Base-by-base conservation (phyloP, 805 yeast species). In the Helenozyma baotianmanensis region DNA sequence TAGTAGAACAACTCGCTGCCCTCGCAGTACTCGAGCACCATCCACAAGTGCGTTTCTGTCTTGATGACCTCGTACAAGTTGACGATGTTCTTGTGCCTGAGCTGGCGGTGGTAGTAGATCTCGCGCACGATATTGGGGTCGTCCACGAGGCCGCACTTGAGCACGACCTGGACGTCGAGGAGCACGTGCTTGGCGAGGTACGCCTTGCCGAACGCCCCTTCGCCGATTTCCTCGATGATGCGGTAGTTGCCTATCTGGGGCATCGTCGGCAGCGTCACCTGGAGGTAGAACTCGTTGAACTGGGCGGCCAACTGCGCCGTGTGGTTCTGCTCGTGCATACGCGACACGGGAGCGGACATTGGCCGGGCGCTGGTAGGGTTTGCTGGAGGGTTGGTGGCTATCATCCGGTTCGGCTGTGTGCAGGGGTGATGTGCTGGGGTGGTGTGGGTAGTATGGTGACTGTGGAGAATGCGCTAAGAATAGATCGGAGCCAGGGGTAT, bases 151-250 rank as follows among this genome's bases (percentile, higher is more conserved):
- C 95, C 90, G 25, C 87, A 82, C 50, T 90, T 90, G 40, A 92
- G 59, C 12, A 92, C 97, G 3, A 90, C 76, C 39, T 57, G 80
- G n/a, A 77, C 68, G 34, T 78, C 78, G 9, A 95, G 73, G 28
- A 88, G 66, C 32, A 72, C 71, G 50, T 90, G 97, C 23, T 68
- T 67, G 2, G 96, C 97, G 19, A 90, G 62, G 54, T 82, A 92
- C 1, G 88, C 95, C 51, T 83, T 84, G 7, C 97, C 97, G 68
- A 88, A 90, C 3, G 95, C 74, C 8, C 97, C 97, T 48, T 85
- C 88, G 2, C 97, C 97, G 14, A 90, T 81, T 43, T 80, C 84
- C 37, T 78, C 67, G 6, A 77, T 50, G 6, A 92, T 76, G 32
- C 71, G 64, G 52, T 90, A 90, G 56, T 83, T 86, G 1, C 98